Conservation (phyloP, 805 yeast species). For the Lachancea cidri region DNA sequence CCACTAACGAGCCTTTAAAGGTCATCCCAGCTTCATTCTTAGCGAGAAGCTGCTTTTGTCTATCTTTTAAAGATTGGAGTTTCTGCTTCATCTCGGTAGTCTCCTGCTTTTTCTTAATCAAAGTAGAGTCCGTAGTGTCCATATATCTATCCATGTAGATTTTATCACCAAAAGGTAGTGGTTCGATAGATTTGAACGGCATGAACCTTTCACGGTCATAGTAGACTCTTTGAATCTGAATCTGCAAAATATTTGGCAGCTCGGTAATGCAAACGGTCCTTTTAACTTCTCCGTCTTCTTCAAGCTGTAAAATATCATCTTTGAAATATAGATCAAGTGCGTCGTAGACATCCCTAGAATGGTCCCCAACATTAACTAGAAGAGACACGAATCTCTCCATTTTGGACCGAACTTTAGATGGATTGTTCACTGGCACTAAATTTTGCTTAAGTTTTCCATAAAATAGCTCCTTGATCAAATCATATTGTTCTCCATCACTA, state of each 20-base stretch:
- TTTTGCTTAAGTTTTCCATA: slow-evolving; percentile 83
- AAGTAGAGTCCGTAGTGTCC: slow-evolving; percentile 54
- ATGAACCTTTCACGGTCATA: slow-evolving; percentile 68
- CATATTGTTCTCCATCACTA: slow-evolving; percentile 75
- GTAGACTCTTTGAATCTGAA: slow-evolving; percentile 91
- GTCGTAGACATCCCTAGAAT: slow-evolving; percentile 84
- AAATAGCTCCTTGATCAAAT: slow-evolving; percentile 72
- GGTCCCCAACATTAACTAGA: slow-evolving; percentile 80
- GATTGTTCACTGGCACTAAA: slow-evolving; percentile 45
- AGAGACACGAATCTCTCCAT: slow-evolving; percentile 75
- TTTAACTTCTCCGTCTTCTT: slow-evolving; percentile 65
- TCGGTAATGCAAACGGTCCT: slow-evolving; percentile 66
- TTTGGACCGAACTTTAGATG: slow-evolving; percentile 41
- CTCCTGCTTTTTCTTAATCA: slow-evolving; percentile 50
- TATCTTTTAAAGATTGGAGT: slow-evolving; percentile 39
- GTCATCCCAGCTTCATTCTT: slow-evolving; percentile 49
- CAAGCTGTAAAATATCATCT: slow-evolving; percentile 58
- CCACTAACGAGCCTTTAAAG: slow-evolving; percentile 45
- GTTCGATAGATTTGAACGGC: slow-evolving; percentile 79
- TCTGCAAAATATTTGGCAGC: slow-evolving; percentile 78
- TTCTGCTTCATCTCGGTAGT: slow-evolving; percentile 56
- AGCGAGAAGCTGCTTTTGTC: slow-evolving; percentile 39
- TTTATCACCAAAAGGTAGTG: slow-evolving; percentile 71
- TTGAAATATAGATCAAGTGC: slow-evolving; percentile 82
- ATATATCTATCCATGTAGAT: slow-evolving; percentile 85